These are phyloP conservation scores for Amanita rimosa DNA, from an alignment of 768 basidiomycete species.

Conservation along the genomic window DNA sequence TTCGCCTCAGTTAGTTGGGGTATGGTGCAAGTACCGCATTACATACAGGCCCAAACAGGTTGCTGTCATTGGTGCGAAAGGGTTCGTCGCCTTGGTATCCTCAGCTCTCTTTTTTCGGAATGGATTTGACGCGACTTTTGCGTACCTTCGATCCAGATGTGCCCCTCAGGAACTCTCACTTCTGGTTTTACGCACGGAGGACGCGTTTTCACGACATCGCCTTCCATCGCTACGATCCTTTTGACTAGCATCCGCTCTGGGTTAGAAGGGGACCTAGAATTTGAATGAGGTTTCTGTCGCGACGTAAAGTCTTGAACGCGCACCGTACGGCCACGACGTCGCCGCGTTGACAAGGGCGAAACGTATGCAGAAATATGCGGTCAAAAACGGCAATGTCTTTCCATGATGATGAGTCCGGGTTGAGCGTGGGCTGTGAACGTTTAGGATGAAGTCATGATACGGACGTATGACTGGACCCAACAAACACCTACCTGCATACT, in stretches of 20 bases:
- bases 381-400: slow-evolving; percentile 58
- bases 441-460: neutral
- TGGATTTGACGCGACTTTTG: neutral
- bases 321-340: slow-evolving; percentile 61
- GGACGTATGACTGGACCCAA: neutral
- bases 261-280: slow-evolving; percentile 46
- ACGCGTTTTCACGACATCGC: slow-evolving; percentile 55
- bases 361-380: slow-evolving; percentile 28
- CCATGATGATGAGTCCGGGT: slow-evolving; percentile 54
- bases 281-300: neutral
- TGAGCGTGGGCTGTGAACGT: slow-evolving; percentile 47
- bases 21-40: neutral
- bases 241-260: slow-evolving; percentile 47
- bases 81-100: slow-evolving; percentile 45
- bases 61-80: slow-evolving; percentile 62
- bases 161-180: slow-evolving; percentile 46
- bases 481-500: slow-evolving; percentile 5
- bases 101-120: neutral
- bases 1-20: neutral
- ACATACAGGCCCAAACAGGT: slow-evolving; percentile 58
- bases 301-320: neutral
- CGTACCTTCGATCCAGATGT: slow-evolving; percentile 69
- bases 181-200: slow-evolving; percentile 51
- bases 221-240: slow-evolving; percentile 51
- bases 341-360: slow-evolving; percentile 31